Base-by-base conservation (phyloP, 2,329 filamentous ascomycete species). In the Blumeria graminis region DNA sequence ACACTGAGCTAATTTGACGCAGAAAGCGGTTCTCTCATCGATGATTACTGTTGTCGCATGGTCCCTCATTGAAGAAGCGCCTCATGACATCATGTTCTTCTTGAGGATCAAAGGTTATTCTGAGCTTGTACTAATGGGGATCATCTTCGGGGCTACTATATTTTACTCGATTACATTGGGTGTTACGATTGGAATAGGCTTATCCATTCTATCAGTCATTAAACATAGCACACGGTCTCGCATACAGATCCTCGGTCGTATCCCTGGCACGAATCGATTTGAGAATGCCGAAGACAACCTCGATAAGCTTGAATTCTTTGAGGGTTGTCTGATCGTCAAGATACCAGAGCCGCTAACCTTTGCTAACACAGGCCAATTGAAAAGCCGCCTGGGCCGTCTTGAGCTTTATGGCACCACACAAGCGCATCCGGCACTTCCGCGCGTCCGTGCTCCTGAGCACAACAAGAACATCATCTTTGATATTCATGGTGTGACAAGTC, bases 331-430 rank as follows among this genome's bases (percentile, higher is more conserved):
- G 9, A 94, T 98, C 58, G 87, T 96, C 64, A 96, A 96, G 72
- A 96, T 98, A 56, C 90, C 92, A 0, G 92, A 98, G 66, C 92
- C 92, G 0, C 72, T 98, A 55, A 96, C 90, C 0, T 98, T 98
- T 67, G 90, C 90, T 65, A 98, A 98, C 67, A 96, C 92, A 0
- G 92, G 89, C 51, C 86, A 92, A 62, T 72, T 98, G 48, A 94
- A 93, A 68, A 83, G 82, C 55, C 77, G 92, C 3, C 74, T 98
- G 10, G 76, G 84, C 6, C 74, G 92, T 6, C 74, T 98, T 1
- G 92, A 96, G 68, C 76, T 88, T 22, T 94, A 96, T 65, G 92
- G 92, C n/a, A 90, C 87, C 0, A 81, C 74, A 50, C 74, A 77
- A 56, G 87, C 86, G 0, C 92, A 96, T 63, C 92, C 92, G 0